phyloP scores from a whole-genome alignment of 306 rosid species.

The Pterocarpus macrocarpus region DNA sequence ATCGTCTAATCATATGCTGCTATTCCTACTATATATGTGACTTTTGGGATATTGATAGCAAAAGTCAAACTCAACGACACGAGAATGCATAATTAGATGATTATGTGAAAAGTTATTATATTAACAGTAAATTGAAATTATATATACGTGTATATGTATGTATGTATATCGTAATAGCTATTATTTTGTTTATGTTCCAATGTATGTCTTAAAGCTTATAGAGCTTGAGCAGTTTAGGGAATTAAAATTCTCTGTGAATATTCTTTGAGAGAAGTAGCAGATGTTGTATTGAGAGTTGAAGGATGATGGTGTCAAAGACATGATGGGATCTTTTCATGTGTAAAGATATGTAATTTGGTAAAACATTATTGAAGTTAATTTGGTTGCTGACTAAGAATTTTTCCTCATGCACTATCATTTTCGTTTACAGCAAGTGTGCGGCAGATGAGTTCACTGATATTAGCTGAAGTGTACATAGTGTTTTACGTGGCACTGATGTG shows the following conservation, averaged over 20 bases:
- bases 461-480: slow-evolving; percentile 1
- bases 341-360: neutral
- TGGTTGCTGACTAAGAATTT: neutral
- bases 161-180: neutral
- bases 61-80: too few species aligned
- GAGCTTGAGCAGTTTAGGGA: slow-evolving; percentile 20
- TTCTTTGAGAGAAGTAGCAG: slow-evolving; percentile 13
- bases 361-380: neutral
- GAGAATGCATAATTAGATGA: too few species aligned
- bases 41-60: too few species aligned
- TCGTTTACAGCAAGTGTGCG: slow-evolving; percentile 3
- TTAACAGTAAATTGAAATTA: too few species aligned
- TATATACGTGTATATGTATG: neutral
- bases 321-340: neutral
- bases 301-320: slow-evolving; percentile 7
- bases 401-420: neutral
- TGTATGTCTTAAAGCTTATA: slow-evolving; percentile 1
- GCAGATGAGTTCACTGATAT: slow-evolving; percentile 3
- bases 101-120: too few species aligned
- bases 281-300: neutral
- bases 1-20: too few species aligned
- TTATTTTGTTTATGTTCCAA: slow-evolving; percentile 24
- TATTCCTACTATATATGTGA: too few species aligned
- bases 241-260: slow-evolving; percentile 22
- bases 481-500: slow-evolving; percentile 2